phyloP scores from a whole-genome alignment of 2,329 filamentous ascomycete species.

The Pseudocercospora pini-densiflorae region DNA sequence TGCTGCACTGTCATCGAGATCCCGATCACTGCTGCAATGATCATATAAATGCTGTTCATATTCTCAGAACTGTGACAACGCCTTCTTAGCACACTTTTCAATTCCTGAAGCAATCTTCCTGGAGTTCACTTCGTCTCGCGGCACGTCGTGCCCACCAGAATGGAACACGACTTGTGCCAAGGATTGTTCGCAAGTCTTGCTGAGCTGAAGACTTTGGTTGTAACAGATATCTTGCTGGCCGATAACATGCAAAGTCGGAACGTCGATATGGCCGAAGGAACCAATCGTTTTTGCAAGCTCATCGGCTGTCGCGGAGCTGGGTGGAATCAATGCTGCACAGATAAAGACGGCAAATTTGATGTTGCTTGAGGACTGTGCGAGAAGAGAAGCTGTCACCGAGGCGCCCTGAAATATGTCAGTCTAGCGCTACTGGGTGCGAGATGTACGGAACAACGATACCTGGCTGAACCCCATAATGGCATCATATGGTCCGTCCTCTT shows the following conservation, averaged over 20 bases:
- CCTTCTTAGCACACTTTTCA: neutral
- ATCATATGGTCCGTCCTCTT: constrained; percentile 14
- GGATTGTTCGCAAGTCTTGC: neutral
- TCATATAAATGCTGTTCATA: neutral
- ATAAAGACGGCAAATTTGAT: constrained; percentile 15
- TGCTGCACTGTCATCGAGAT: neutral
- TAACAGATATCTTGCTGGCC: constrained; percentile 9
- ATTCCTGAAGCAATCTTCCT: neutral
- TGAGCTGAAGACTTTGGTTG: constrained; percentile 1
- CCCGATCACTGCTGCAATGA: neutral
- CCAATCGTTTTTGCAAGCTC: constrained; percentile 8
- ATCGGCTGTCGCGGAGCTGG: neutral
- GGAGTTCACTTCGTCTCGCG: neutral
- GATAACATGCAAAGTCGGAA: constrained; percentile 12
- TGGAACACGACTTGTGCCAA: neutral
- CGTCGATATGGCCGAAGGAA: constrained; percentile 7
- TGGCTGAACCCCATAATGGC: constrained; percentile 14
- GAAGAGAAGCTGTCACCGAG: neutral
- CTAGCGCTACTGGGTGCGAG: neutral
- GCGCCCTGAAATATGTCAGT: neutral
- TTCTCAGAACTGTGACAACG: neutral
- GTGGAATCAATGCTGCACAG: constrained; percentile 8
- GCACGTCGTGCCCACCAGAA: neutral
- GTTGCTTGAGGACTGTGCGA: neutral
- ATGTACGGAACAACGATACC: neutral